Percentiles rank a stretch among this genome's conserved stretches.
These are phyloP conservation scores for Rosa lucieae DNA, from an alignment of 306 rosid genomes.

Conservation along the genomic window DNA sequence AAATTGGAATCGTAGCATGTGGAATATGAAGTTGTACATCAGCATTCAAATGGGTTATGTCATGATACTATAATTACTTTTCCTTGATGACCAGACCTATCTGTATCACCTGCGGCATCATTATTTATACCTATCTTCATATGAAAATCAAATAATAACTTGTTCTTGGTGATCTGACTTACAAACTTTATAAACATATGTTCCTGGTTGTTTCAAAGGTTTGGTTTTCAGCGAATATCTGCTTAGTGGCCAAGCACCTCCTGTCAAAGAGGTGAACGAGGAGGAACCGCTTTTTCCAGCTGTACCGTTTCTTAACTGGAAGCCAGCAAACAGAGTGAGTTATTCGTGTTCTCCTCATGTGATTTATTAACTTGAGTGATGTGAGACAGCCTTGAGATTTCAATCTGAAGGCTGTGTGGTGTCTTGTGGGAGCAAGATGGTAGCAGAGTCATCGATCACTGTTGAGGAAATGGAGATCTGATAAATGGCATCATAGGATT, in stretches of 20 bases:
- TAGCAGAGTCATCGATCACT: background rate
- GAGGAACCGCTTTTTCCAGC: slow-evolving; percentile 93
- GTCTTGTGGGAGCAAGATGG: background rate
- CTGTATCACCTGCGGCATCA: background rate
- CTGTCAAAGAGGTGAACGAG: slow-evolving; percentile 77
- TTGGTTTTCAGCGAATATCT: slow-evolving; percentile 92
- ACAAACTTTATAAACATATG: background rate
- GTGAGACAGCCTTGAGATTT: slow-evolving; percentile 5
- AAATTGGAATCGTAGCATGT: background rate
- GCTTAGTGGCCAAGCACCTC: slow-evolving; percentile 84
- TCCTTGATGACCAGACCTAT: background rate
- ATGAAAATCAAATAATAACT: background rate
- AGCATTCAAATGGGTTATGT: background rate
- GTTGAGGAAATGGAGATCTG: background rate
- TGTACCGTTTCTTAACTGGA: slow-evolving; percentile 56
- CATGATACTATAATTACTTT: background rate
- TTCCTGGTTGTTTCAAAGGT: slow-evolving; percentile 51
- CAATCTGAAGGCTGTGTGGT: background rate
- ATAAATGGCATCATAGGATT: background rate
- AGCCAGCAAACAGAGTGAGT: slow-evolving; percentile 58
- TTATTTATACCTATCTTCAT: background rate
- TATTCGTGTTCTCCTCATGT: slow-evolving; percentile 21
- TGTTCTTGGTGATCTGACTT: background rate
- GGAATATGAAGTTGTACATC: background rate
- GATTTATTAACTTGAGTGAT: slow-evolving; percentile 3